phyloP scores from a whole-genome alignment of 2,329 filamentous ascomycete species.

The Fusarium temperatum region DNA sequence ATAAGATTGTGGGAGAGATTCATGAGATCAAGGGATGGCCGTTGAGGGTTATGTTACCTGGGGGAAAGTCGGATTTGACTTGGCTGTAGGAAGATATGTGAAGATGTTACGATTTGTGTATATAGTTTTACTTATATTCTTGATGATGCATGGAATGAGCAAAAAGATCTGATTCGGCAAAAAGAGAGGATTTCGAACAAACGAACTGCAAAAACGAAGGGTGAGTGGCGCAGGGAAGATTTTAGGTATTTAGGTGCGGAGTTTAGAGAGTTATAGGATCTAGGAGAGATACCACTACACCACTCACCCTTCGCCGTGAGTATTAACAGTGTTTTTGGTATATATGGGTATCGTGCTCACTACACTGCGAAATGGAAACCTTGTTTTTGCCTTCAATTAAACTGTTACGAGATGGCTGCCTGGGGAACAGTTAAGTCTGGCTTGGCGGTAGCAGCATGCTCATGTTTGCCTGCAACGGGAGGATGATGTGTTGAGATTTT shows the following conservation, averaged over 20 bases:
- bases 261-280: background rate
- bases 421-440: too few relatives aligned
- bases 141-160: fast-evolving
- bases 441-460: too few relatives aligned
- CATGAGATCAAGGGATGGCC: conserved; percentile 42
- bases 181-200: background rate
- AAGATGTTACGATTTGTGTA: background rate
- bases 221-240: too few relatives aligned
- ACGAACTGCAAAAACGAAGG: background rate
- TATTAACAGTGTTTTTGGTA: too few relatives aligned
- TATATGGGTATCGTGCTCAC: too few relatives aligned
- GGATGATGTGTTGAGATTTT: too few relatives aligned
- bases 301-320: background rate
- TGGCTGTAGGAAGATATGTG: conserved; percentile 1
- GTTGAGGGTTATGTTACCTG: conserved; percentile 46
- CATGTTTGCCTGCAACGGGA: too few relatives aligned
- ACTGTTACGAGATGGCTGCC: too few relatives aligned
- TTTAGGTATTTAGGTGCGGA: background rate
- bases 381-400: too few relatives aligned
- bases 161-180: background rate
- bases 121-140: fast-evolving
- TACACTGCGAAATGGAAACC: too few relatives aligned
- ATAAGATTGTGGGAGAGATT: conserved; percentile 38
- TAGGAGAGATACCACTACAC: background rate
- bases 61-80: conserved; percentile 39